Evolutionary conservation across 768 basidiomycete species (phyloP).

Genomic region (Leccinum longicurvipes): DNA sequence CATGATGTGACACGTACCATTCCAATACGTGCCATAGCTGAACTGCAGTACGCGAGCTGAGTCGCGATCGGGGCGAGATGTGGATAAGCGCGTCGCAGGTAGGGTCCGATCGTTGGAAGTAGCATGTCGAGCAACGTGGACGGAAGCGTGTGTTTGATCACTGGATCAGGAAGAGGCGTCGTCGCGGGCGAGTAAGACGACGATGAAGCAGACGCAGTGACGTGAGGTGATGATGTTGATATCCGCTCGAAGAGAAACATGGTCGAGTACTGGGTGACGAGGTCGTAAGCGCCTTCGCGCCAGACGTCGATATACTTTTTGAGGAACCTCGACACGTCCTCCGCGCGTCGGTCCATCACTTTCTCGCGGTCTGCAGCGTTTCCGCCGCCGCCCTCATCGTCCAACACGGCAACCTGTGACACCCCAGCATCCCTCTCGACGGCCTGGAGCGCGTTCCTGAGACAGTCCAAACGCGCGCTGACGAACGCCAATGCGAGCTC

Average conservation of each 20-base stretch:
- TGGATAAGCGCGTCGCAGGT: conserved; percentile 58
- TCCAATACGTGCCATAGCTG: conserved; percentile 88
- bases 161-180: conserved; percentile 24
- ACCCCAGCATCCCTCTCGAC: conserved; percentile 41
- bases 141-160: conserved; percentile 29
- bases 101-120: conserved; percentile 57
- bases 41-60: conserved; percentile 90
- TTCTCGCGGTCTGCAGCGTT: conserved; percentile 34
- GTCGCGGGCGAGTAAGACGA: conserved; percentile 18
- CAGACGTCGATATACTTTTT: conserved; percentile 88
- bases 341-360: conserved; percentile 57
- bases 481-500: conserved; percentile 88
- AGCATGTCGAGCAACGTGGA: conserved; percentile 45
- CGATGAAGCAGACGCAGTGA: conserved; percentile 8
- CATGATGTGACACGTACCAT: conserved; percentile 42
- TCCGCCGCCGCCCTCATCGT: conserved; percentile 7
- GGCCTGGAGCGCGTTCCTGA: conserved; percentile 54
- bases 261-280: conserved; percentile 83
- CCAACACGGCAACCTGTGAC: conserved; percentile 26
- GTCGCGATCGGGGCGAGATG: conserved; percentile 83
- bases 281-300: conserved; percentile 90
- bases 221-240: conserved; percentile 16
- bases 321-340: conserved; percentile 73
- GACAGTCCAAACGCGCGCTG: conserved; percentile 63
- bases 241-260: conserved; percentile 76